Conservation (phyloP, 768 basidiomycete genomes). For the Coprinopsis sp. region DNA sequence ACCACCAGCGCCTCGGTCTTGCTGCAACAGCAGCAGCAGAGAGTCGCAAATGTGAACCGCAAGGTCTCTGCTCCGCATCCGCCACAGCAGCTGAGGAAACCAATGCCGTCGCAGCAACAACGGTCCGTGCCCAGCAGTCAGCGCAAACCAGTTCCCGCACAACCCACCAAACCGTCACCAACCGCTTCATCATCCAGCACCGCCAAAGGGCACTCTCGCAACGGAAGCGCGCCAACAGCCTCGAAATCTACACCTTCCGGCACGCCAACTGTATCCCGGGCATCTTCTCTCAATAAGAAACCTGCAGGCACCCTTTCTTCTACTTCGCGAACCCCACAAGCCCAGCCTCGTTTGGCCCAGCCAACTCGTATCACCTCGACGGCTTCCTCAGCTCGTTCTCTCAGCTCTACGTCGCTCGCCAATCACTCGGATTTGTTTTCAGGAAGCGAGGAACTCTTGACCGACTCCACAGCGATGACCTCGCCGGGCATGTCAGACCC, state of each 20-base stretch:
- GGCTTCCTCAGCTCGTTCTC: conserved; percentile 21
- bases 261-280: background rate
- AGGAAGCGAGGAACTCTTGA: conserved; percentile 10
- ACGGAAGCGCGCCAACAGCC: background rate
- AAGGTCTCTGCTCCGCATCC: conserved; percentile 1
- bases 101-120: background rate
- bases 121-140: background rate
- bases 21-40: conserved; percentile 3
- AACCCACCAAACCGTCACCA: background rate
- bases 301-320: background rate
- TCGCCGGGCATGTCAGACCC: conserved; percentile 20
- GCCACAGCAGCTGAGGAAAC: background rate
- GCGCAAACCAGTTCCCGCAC: background rate
- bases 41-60: background rate
- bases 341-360: conserved; percentile 4
- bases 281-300: background rate
- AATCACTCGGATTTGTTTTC: conserved; percentile 36
- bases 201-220: background rate
- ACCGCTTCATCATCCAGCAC: background rate
- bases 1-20: conserved; percentile 1
- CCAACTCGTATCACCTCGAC: background rate
- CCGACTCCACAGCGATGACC: conserved; percentile 32
- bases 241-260: conserved; percentile 1
- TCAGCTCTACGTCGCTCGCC: conserved; percentile 36
- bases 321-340: background rate